Conservation (phyloP, 108 stramenopile genomes). For the Asterionellopsis glacialis region DNA sequence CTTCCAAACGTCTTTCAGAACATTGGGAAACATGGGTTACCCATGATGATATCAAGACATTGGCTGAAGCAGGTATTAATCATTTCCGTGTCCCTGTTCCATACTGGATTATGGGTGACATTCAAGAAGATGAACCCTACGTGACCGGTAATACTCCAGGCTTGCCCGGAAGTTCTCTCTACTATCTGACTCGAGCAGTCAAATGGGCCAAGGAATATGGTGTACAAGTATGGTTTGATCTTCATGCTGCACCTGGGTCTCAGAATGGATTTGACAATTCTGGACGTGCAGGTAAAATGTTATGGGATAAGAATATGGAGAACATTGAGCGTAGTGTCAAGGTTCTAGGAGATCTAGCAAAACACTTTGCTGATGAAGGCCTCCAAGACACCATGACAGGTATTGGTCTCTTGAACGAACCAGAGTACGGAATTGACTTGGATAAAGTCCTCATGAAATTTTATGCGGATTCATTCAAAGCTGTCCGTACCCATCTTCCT, state of each 20-base stretch:
- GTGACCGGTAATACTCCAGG: background rate
- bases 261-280: constrained; percentile 81
- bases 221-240: constrained; percentile 61
- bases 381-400: constrained; percentile 58
- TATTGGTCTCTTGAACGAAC: constrained; percentile 79
- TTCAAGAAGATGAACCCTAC: constrained; percentile 10
- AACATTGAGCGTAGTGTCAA: constrained; percentile 46
- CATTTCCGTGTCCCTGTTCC: constrained; percentile 70
- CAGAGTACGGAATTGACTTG: constrained; percentile 39
- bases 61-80: constrained; percentile 47
- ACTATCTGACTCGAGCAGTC: constrained; percentile 43
- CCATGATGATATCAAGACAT: constrained; percentile 28
- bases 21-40: constrained; percentile 75
- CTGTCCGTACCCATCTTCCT: constrained; percentile 28
- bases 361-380: constrained; percentile 28
- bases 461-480: constrained; percentile 35
- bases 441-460: constrained; percentile 38
- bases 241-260: constrained; percentile 77
- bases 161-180: constrained; percentile 34
- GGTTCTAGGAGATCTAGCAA: constrained; percentile 38
- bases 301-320: constrained; percentile 24
- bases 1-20: constrained; percentile 42
- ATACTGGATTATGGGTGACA: constrained; percentile 58
- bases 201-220: constrained; percentile 44
- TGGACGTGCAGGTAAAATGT: constrained; percentile 32